Evolutionary conservation across 116 monocot genomes (phyloP).

Genomic region (Phalaenopsis hybrid): DNA sequence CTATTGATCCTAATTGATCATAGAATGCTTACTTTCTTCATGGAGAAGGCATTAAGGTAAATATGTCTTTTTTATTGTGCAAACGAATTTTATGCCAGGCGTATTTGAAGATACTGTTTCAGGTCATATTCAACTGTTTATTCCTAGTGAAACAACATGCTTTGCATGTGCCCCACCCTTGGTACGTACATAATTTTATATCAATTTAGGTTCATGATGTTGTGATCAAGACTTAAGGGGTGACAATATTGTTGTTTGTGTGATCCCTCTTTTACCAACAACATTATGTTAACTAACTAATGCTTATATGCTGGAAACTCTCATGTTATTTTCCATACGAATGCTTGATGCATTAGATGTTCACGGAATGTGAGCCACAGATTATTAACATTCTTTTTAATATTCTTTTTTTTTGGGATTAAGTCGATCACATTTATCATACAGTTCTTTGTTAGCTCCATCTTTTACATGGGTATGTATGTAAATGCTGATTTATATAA

Average conservation of each 20-base stretch:
- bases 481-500: too few relatives aligned
- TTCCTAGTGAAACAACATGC: conserved; percentile 94
- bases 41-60: neutral
- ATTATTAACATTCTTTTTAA: too few relatives aligned
- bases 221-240: neutral
- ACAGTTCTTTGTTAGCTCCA: neutral
- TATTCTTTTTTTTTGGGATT: too few relatives aligned
- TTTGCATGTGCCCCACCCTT: conserved; percentile 96
- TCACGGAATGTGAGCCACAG: too few relatives aligned
- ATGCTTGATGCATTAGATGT: neutral
- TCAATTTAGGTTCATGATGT: neutral
- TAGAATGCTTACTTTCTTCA: neutral
- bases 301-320: neutral
- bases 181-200: conserved; percentile 28
- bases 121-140: conserved; percentile 87
- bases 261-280: neutral
- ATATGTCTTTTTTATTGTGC: neutral
- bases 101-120: conserved; percentile 99
- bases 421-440: too few relatives aligned
- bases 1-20: neutral
- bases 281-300: neutral
- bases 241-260: neutral
- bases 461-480: neutral
- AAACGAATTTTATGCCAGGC: conserved; percentile 43
- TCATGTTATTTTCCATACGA: neutral